phyloP scores from a whole-genome alignment of 225 moss, liverwort and hornwort genomes.

The Ulota crispa region DNA sequence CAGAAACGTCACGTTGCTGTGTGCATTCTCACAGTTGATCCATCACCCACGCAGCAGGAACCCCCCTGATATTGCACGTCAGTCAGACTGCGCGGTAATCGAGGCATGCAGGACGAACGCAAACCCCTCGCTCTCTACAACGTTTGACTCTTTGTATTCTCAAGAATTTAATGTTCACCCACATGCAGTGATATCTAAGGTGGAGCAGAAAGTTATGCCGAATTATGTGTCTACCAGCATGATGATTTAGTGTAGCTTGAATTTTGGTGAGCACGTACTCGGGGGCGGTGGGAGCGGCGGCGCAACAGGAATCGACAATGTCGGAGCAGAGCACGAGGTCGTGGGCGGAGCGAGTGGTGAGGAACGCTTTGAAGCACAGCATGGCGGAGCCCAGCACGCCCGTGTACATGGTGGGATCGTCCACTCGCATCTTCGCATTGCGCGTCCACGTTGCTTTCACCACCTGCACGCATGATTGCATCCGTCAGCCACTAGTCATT shows the following conservation, averaged over 20 bases:
- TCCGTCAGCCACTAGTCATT: background rate
- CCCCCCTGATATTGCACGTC: constrained; percentile 6
- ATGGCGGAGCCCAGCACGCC: constrained; percentile 50
- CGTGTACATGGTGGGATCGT: constrained; percentile 43
- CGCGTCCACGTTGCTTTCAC: constrained; percentile 47
- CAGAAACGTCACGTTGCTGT: constrained; percentile 81
- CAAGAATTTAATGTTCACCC: no score
- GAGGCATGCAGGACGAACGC: background rate
- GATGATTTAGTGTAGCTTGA: background rate
- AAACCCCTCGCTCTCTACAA: background rate
- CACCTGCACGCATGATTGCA: constrained; percentile 19
- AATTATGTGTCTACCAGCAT: background rate
- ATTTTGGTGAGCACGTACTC: constrained; percentile 21
- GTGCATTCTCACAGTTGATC: constrained; percentile 11
- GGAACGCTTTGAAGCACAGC: constrained; percentile 48
- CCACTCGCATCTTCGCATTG: constrained; percentile 26
- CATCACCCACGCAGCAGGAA: background rate
- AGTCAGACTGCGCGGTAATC: background rate
- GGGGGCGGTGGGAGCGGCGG: constrained; percentile 27
- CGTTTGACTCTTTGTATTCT: background rate
- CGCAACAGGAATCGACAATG: constrained; percentile 51
- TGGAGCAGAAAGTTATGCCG: background rate
- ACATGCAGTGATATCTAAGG: no score
- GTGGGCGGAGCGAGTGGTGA: constrained; percentile 11
- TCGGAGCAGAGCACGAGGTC: constrained; percentile 35